Percentiles rank a stretch among this genome's conserved stretches.
Conservation (phyloP, 257 asterid species). For the Nicotiana obtusifolia region DNA sequence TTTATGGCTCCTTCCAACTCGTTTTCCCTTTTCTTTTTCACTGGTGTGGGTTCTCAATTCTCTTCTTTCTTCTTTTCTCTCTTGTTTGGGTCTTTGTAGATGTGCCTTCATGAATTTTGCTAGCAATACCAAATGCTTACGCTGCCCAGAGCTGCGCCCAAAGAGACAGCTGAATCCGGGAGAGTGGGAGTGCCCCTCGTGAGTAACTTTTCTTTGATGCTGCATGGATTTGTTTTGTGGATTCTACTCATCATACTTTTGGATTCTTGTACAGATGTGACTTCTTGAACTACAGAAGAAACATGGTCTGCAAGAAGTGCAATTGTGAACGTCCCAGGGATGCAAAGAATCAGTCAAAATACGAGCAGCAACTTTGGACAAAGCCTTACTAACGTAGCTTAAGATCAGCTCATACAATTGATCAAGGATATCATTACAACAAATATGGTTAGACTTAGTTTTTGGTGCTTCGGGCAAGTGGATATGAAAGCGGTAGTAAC, state of each 20-base stretch:
- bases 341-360: constrained; percentile 6
- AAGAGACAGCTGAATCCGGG: constrained; percentile 56
- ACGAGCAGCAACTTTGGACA: constrained; percentile 37
- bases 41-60: constrained; percentile 7
- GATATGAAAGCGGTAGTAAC: background rate
- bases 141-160: constrained; percentile 66
- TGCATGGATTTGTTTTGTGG: constrained; percentile 6
- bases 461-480: background rate
- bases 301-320: constrained; percentile 67
- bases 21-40: background rate
- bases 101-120: constrained; percentile 82
- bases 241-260: background rate
- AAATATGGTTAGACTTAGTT: background rate
- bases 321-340: constrained; percentile 37
- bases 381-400: constrained; percentile 35
- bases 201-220: constrained; percentile 29
- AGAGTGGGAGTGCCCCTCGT: constrained; percentile 91
- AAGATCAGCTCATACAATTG: background rate
- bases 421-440: background rate
- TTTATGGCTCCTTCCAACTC: background rate
- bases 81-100: constrained; percentile 27
- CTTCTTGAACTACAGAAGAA: constrained; percentile 55
- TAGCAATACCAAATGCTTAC: constrained; percentile 52
- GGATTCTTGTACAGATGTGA: constrained; percentile 49
- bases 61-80: background rate